A percentile compares a stretch with the other conserved stretches of the same genome.
These are phyloP conservation scores for Amauroascus verrucosus DNA, from an alignment of 2,329 filamentous ascomycete genomes.

Conservation along the genomic window DNA sequence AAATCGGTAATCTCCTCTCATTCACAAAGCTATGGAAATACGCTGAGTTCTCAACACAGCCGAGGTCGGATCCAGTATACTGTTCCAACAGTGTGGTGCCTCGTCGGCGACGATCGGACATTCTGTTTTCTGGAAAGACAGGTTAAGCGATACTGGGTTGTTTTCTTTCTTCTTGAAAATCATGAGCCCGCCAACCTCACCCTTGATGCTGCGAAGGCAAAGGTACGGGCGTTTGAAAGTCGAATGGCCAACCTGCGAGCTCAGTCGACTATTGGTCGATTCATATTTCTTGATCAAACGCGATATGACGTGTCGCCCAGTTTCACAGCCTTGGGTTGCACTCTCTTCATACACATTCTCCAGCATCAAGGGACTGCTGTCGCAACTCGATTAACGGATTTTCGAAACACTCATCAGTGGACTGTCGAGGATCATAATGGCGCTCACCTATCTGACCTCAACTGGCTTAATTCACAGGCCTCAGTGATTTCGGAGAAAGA, in stretches of 20 bases:
- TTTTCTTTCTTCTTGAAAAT: slow-evolving; percentile 48
- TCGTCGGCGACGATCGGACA: slow-evolving; percentile 36
- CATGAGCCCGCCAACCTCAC: slow-evolving; percentile 43
- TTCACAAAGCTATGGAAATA: no score
- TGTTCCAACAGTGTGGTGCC: no score
- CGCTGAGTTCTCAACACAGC: no score
- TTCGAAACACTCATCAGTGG: slow-evolving; percentile 37
- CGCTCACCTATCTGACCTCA: slow-evolving; percentile 27
- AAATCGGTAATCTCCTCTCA: no score
- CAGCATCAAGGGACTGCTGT: slow-evolving; percentile 21
- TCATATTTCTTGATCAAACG: slow-evolving; percentile 31
- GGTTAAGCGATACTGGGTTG: slow-evolving; percentile 38
- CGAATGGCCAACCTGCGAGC: slow-evolving; percentile 9
- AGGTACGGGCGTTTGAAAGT: slow-evolving; percentile 17
- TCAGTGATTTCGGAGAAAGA: slow-evolving; percentile 22
- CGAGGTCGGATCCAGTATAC: no score
- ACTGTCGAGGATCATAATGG: slow-evolving; percentile 24
- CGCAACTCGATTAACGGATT: slow-evolving; percentile 37
- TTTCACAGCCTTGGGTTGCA: slow-evolving; percentile 35
- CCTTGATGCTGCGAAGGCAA: slow-evolving; percentile 21
- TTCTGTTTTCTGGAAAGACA: slow-evolving; percentile 41
- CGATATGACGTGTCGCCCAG: slow-evolving; percentile 26
- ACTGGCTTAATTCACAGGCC: slow-evolving; percentile 34
- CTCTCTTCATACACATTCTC: slow-evolving; percentile 41
- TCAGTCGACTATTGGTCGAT: slow-evolving; percentile 16